Evolutionary conservation across 108 stramenopile genomes (phyloP), one percentile per base, ranked within the genome.

Genomic region (Pseudonitzschia multistriata): DNA sequence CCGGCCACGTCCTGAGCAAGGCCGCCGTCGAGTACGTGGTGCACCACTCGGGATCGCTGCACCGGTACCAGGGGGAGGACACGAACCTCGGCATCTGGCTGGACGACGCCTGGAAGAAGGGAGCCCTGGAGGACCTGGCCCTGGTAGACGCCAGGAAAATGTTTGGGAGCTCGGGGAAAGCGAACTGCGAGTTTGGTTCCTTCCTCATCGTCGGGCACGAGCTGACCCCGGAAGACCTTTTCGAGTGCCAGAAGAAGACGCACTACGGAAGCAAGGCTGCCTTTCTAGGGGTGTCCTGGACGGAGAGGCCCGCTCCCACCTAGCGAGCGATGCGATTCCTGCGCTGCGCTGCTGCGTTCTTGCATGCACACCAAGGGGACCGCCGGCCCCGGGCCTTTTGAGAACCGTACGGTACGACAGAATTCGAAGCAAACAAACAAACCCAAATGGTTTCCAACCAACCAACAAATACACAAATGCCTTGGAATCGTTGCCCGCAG

Each of bases 11-110:
- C 29, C 50, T 81, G 10, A 68, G 65, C 57, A 72, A 77, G 10
- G 56, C 74, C 11, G 47, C 74, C 17, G 79, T 63, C 2, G 35
- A 48, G 7, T 84, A 71, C 52, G 61, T 84, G 27, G 77, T 66
- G 19, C 19, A 48, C 28, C 59, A 71, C 15, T 50, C 60, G 8
- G 34, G 53, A 22, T 31, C 49, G 28, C 49, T 80, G 2, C 67
- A 70, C 63, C 68, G 79, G 5, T 84, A 81, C 65, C 83, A 84
- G 67, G 79, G 79, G n/a, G 83, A 84, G 70, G 83, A 84, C 66
- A 60, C 57, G 24, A 74, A 73, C 48, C 11, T 84, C 25, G 83
- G 83, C 4, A 84, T 84, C 40, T 84, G 83, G 83, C 33, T 84
- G 45, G 50, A 84, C 50, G 63, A 82, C 4, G 59, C 47, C 13